phyloP scores from a whole-genome alignment of 2,329 filamentous ascomycete species.

The Conoideocrella luteorostrata region DNA sequence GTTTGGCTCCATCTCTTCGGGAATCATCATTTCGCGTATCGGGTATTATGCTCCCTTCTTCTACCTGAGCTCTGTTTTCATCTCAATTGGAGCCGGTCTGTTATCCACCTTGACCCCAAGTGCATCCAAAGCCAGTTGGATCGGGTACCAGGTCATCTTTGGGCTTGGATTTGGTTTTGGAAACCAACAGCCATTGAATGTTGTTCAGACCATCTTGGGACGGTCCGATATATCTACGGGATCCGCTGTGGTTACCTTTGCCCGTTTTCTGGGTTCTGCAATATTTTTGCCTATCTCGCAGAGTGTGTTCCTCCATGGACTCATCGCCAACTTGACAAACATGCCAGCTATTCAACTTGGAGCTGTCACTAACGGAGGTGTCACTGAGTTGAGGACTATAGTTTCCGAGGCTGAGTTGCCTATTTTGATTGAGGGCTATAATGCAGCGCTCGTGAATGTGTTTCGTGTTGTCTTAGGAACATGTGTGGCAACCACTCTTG shows the following conservation, averaged over 20 bases:
- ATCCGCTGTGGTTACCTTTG: neutral
- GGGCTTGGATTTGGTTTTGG: conserved; percentile 36
- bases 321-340: neutral
- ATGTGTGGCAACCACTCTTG: neutral
- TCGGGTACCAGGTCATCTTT: conserved; percentile 29
- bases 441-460: neutral
- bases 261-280: neutral
- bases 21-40: conserved; percentile 15
- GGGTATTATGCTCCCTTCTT: conserved; percentile 37
- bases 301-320: neutral
- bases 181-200: conserved; percentile 30
- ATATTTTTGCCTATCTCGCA: neutral
- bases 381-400: neutral
- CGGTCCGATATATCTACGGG: neutral
- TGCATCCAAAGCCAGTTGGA: conserved; percentile 15
- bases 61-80: conserved; percentile 24
- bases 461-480: neutral
- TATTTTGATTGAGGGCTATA: neutral
- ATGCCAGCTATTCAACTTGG: neutral
- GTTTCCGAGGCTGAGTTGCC: neutral
- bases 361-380: neutral
- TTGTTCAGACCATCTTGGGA: neutral
- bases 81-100: conserved; percentile 31
- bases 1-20: conserved; percentile 18
- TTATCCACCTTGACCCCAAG: conserved; percentile 29